phyloP scores from a whole-genome alignment of 2,329 filamentous ascomycete genomes.

The Aspergillus sp. region DNA sequence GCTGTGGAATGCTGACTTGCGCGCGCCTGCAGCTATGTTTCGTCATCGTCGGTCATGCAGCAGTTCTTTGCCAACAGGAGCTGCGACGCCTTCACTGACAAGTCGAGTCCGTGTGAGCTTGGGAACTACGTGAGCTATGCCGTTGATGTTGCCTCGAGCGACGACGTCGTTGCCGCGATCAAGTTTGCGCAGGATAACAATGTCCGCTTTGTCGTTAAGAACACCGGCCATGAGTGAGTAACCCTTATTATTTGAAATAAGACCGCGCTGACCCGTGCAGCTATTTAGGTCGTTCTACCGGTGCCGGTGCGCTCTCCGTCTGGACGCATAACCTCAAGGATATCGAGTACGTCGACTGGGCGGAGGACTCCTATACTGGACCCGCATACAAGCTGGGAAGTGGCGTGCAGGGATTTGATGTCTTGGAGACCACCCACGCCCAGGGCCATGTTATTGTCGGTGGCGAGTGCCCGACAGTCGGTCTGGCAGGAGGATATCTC shows the following conservation, averaged over 20 bases:
- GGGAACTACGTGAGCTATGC: conserved; percentile 35
- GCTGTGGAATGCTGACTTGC: neutral
- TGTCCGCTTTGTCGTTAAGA: conserved; percentile 50
- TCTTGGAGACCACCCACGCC: conserved; percentile 49
- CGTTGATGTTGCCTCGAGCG: conserved; percentile 32
- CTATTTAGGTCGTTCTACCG: conserved; percentile 58
- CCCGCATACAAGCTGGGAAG: conserved; percentile 54
- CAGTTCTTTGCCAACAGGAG: conserved; percentile 33
- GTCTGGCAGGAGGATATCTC: conserved; percentile 59
- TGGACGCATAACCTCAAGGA: conserved; percentile 35
- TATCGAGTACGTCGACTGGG: conserved; percentile 36
- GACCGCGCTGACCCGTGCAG: conserved; percentile 7
- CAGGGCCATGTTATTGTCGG: conserved; percentile 54
- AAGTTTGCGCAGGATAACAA: conserved; percentile 51
- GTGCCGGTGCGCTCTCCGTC: conserved; percentile 49
- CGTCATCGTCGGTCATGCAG: conserved; percentile 35
- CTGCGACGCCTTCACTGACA: conserved; percentile 31
- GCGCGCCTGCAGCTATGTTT: conserved; percentile 17
- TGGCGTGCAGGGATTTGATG: conserved; percentile 53
- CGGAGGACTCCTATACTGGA: conserved; percentile 47
- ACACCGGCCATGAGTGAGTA: conserved; percentile 47
- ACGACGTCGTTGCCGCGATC: conserved; percentile 30
- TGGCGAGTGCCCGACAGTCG: conserved; percentile 57
- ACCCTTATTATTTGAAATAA: too few relatives aligned
- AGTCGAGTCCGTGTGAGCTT: conserved; percentile 23